A percentile compares a stretch with the other conserved stretches of the same genome.
Evolutionary conservation across 2,329 filamentous ascomycete species (phyloP).

Genomic region (Aspergillus caelatus): DNA sequence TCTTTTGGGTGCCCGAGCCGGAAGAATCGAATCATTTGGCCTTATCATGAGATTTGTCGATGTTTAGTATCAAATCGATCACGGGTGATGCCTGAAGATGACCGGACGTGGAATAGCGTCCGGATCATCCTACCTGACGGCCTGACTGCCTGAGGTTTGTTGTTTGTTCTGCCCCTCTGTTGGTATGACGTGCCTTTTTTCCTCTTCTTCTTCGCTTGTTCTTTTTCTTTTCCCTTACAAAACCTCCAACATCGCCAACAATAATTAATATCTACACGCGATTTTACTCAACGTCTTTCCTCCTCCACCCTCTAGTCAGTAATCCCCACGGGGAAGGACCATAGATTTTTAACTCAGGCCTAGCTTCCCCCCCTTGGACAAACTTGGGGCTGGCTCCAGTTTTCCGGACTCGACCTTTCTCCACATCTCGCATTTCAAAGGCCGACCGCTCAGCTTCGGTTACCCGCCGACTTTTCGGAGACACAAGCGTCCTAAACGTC

Average conservation of each 20-base stretch:
- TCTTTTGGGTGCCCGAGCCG: not conserved
- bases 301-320: not conserved
- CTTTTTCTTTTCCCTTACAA: not conserved
- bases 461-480: not conserved
- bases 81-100: conserved; percentile 3
- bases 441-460: conserved; percentile 14
- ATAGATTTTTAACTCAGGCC: conserved; percentile 9
- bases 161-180: not conserved
- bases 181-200: conserved; percentile 5
- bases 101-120: not conserved
- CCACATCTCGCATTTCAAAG: conserved; percentile 18
- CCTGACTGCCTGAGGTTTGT: not conserved
- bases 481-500: not conserved
- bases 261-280: not conserved
- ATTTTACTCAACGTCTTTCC: not conserved
- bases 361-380: conserved; percentile 11
- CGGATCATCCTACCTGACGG: not conserved
- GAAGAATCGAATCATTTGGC: not conserved
- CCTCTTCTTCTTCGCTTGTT: not conserved
- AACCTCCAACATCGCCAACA: not conserved
- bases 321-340: conserved; percentile 20
- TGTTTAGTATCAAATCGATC: not conserved
- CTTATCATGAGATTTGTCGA: not conserved
- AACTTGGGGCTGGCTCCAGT: conserved; percentile 13
- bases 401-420: conserved; percentile 14